Base-by-base conservation (phyloP, 495 filamentous ascomycete species). In the Jackrogersella multiformis region DNA sequence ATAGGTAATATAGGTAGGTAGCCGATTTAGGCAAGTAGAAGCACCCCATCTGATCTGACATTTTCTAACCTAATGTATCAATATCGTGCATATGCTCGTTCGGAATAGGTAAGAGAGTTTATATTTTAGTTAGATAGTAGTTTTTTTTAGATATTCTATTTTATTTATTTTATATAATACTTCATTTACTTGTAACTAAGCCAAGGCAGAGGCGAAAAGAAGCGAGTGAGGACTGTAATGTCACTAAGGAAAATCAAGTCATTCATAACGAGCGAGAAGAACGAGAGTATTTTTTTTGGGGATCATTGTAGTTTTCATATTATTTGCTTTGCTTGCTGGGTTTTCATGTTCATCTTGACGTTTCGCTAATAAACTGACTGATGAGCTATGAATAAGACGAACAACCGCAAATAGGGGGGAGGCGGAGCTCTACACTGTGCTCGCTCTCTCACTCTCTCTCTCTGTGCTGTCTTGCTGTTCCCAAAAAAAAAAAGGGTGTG, bases 1-100 rank as follows among this genome's bases (percentile, higher is more conserved):
- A 52, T 21, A 42, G 20, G 21, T 18, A 28, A 20, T 18, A 15
- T 16, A 23, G 28, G 44, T 23, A 9, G 35, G 54, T 56, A 32
- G 54, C 66, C 49, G 46, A 2, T 69, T 69, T 69, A 69, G 66
- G 66, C 54, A 69, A 62, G 66, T 64, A 38, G 60, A 64, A 59
- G 59, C 56, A 68, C 66, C 66, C 66, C 54, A 69, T 69, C 66
- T 64, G 66, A 69, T 69, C 59, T 69, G 8, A 60, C 59, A 64
- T 67, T 44, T n/a, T 44, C 60, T 54, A 44, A 69, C 59, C 66
- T 69, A 69, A 69, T 69, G 66, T 69, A 69, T 51, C 59, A 54
- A 38, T 69, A 68, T 74, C 71, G 61, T 73, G 72, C 69, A 68
- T 71, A 70, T 56, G 61, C 64, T 60, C 72, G 52, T 61, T 55